These are phyloP conservation scores for Globisporangium emineosum DNA, from an alignment of 352 stramenopile species.

Conservation along the genomic window DNA sequence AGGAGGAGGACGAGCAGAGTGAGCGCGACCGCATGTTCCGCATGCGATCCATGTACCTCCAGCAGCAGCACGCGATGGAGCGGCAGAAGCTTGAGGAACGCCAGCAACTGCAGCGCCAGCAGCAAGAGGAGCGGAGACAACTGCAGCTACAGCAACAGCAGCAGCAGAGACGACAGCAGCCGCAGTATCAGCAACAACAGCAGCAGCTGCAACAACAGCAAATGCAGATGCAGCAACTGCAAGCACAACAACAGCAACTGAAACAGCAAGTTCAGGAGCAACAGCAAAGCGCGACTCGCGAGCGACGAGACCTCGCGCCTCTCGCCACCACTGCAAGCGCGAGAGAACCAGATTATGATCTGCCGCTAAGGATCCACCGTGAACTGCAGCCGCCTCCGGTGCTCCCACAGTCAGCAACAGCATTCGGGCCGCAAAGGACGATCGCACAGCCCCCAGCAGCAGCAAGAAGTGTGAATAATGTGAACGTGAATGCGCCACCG, in stretches of 20 bases:
- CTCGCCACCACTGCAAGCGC: slow-evolving; percentile 12
- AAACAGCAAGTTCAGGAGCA: background rate
- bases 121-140: slow-evolving; percentile 6
- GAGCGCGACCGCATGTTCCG: slow-evolving; percentile 16
- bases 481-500: background rate
- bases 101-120: slow-evolving; percentile 13
- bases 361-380: slow-evolving; percentile 33
- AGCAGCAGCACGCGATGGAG: slow-evolving; percentile 19
- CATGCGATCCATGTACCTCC: slow-evolving; percentile 15
- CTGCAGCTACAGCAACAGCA: slow-evolving; percentile 19
- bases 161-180: slow-evolving; percentile 19
- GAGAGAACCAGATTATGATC: slow-evolving; percentile 24
- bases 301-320: slow-evolving; percentile 2
- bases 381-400: slow-evolving; percentile 20
- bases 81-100: slow-evolving; percentile 16
- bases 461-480: background rate
- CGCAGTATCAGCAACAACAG: background rate
- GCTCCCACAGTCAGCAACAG: background rate
- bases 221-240: background rate
- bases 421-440: background rate
- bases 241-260: background rate
- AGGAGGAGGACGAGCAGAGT: slow-evolving; percentile 10
- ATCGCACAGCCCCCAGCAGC: background rate
- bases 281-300: background rate
- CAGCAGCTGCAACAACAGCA: slow-evolving; percentile 8